A percentile compares a stretch with the other conserved stretches of the same genome.
These are phyloP conservation scores for Chondrus crispus DNA, from an alignment of 23 red algal genomes.

Conservation along the genomic window DNA sequence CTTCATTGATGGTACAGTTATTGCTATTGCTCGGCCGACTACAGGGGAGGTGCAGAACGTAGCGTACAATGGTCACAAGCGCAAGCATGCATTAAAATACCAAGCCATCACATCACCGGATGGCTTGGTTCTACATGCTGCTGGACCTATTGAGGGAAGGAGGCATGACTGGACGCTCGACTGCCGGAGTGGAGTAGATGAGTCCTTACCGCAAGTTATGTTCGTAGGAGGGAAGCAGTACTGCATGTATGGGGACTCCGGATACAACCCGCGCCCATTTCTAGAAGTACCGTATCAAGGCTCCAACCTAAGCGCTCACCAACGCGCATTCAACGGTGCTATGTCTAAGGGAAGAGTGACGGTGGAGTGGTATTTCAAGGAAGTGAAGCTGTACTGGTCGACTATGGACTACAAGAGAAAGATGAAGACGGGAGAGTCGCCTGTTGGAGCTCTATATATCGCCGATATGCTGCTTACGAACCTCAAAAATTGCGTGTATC, in stretches of 20 bases:
- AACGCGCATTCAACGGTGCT: neutral
- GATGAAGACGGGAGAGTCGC: neutral
- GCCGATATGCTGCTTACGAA: neutral
- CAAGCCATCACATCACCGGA: constrained; percentile 19
- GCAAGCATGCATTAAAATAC: neutral
- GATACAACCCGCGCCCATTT: neutral
- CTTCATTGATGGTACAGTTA: constrained; percentile 21
- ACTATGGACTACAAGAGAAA: constrained; percentile 10
- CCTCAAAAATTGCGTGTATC: neutral
- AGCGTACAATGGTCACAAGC: constrained; percentile 15
- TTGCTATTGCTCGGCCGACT: neutral
- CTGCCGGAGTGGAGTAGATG: neutral
- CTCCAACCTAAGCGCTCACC: neutral
- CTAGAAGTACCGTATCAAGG: neutral
- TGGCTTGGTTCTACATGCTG: neutral
- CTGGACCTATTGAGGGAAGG: neutral
- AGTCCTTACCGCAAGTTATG: neutral
- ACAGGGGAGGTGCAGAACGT: neutral
- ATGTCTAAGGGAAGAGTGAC: neutral
- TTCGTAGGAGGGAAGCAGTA: neutral
- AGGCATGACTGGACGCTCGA: constrained; percentile 29
- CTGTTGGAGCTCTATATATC: neutral
- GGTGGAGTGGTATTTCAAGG: constrained; percentile 37
- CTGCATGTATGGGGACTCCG: constrained; percentile 24
- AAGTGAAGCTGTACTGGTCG: neutral